phyloP scores from a whole-genome alignment of 345 rosid genomes.

The Anastatica hierochuntica region DNA sequence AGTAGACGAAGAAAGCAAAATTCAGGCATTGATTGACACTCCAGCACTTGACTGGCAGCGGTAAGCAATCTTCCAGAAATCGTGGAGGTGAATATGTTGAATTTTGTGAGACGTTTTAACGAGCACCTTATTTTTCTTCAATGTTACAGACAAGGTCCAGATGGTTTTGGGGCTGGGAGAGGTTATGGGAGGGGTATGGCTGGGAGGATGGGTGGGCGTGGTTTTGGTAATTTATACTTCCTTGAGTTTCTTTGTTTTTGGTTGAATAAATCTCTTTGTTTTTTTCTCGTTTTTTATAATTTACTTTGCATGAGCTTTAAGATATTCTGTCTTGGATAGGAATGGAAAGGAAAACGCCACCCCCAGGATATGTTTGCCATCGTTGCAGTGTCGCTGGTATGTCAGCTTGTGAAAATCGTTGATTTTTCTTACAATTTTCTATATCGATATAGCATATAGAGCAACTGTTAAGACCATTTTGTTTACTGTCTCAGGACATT shows the following conservation, averaged over 20 bases:
- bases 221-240: conserved; percentile 54
- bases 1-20: conserved; percentile 92
- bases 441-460: neutral
- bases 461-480: neutral
- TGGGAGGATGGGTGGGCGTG: conserved; percentile 94
- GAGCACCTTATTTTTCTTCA: neutral
- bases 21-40: conserved; percentile 83
- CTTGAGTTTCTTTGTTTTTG: neutral
- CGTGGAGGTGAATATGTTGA: neutral
- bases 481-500: conserved; percentile 55
- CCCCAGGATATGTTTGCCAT: conserved; percentile 91
- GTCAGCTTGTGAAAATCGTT: conserved; percentile 9
- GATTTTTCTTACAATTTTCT: neutral
- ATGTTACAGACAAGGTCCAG: conserved; percentile 67
- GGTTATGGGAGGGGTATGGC: conserved; percentile 89
- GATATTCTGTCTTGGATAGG: conserved; percentile 40
- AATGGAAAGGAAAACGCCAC: conserved; percentile 92
- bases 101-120: neutral
- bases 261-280: neutral
- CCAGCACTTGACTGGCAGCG: conserved; percentile 99
- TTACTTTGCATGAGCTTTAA: neutral
- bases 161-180: conserved; percentile 83
- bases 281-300: neutral
- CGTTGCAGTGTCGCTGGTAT: conserved; percentile 93
- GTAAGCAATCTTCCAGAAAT: conserved; percentile 33